These are phyloP conservation scores for Euphorbia lathyris DNA, from an alignment of 345 rosid genomes.

Conservation along the genomic window DNA sequence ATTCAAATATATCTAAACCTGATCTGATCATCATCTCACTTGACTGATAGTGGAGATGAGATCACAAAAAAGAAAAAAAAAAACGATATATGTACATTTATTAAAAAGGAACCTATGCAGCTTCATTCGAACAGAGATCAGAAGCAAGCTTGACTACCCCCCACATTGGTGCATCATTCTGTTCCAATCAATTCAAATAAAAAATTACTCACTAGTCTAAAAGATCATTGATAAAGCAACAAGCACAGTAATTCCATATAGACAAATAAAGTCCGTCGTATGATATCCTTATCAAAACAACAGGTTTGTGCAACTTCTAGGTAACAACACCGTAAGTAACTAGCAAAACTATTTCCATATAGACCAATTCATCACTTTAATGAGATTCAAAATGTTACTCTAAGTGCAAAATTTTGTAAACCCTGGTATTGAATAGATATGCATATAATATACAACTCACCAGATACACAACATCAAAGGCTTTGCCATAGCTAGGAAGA, in stretches of 20 bases:
- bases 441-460: constrained; percentile 35
- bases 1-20: neutral
- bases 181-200: constrained; percentile 11
- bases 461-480: constrained; percentile 71
- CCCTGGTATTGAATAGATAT: neutral
- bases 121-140: constrained; percentile 44
- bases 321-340: neutral
- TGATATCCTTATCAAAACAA: neutral
- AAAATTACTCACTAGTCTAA: neutral
- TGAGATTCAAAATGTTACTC: neutral
- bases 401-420: neutral
- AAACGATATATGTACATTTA: neutral
- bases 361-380: neutral
- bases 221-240: neutral
- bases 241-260: neutral
- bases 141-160: constrained; percentile 62
- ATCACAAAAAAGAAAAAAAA: too few relatives aligned
- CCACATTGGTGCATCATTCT: constrained; percentile 82
- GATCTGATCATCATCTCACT: neutral
- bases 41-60: neutral
- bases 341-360: neutral
- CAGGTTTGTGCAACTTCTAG: neutral
- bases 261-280: neutral
- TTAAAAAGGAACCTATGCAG: constrained; percentile 15
- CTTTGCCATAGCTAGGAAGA: constrained; percentile 53